Evolutionary conservation across 2,329 filamentous ascomycete genomes (phyloP), one percentile per base, ranked within the genome.

Genomic region (Verticillium alfalfae): DNA sequence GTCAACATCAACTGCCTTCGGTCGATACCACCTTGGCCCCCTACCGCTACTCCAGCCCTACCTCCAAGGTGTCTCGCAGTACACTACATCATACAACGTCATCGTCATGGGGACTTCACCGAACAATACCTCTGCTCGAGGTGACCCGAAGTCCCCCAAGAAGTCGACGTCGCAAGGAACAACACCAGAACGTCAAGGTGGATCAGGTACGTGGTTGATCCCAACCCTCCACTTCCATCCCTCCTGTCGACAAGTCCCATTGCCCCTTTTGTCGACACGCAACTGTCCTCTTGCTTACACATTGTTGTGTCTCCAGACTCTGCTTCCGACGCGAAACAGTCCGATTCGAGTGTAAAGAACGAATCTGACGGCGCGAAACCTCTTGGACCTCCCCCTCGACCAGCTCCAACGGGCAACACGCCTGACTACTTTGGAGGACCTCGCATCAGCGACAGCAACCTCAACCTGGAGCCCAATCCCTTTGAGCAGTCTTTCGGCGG

Each of bases 401-500:
- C 87, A 61, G 78, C 78, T 65, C 83, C 84, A 52, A 68, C 69
- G 69, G 76, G 79, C 62, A 83, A 87, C 68, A 85, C 85, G 9
- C 83, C 86, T 56, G 89, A 92, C 71, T 92, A 90, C 76, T 92
- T 92, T 74, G 83, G 84, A 59, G 81, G 79, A 62, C 80, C 84
- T 65, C 82, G 72, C 64, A 76, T 72, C 69, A 81, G 78, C 67
- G 58, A 55, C 41, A 59, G 49, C 34, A 83, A 81, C 60, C 76
- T 93, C 72, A 88, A 85, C 69, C 85, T 90, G 74, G 95, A 98
- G 80, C 93, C 93, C 63, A 98, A 99, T 76, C 94, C 95, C 9
- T 98, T 99, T 71, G 95, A 98, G 75, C 92, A 95, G 76, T 97
- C 94, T 7, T 99, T 99, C 73, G 88, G 85, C 67, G 80, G 80